Conservation (phyloP, 2,329 filamentous ascomycete species). For the Aspergillus fumigatiaffinis region DNA sequence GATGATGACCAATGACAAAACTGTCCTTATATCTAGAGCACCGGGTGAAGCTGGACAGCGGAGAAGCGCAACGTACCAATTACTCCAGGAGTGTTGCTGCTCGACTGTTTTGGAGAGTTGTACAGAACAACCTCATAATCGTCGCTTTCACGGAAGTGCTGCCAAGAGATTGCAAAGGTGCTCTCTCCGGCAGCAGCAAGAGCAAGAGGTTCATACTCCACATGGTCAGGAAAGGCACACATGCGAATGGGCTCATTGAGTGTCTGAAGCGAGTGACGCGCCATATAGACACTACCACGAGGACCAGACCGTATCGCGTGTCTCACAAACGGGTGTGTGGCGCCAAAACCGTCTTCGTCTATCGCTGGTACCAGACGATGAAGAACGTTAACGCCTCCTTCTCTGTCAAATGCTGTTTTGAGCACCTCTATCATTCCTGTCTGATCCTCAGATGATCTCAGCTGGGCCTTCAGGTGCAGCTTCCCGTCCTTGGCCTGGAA, state of each 20-base stretch:
- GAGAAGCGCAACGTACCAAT: slow-evolving; percentile 18
- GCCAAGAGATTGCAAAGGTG: slow-evolving; percentile 39
- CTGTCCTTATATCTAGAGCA: background rate
- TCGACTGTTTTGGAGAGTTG: slow-evolving; percentile 7
- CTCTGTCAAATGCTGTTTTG: slow-evolving; percentile 24
- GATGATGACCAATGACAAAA: background rate
- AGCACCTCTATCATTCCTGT: slow-evolving; percentile 30
- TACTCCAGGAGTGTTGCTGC: slow-evolving; percentile 6
- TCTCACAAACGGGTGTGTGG: slow-evolving; percentile 30
- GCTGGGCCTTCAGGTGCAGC: slow-evolving; percentile 10
- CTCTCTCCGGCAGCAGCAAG: slow-evolving; percentile 20
- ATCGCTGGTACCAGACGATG: slow-evolving; percentile 27
- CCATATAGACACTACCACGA: slow-evolving; percentile 23
- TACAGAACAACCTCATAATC: slow-evolving; percentile 31
- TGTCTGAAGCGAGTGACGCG: slow-evolving; percentile 21
- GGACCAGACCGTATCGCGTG: slow-evolving; percentile 24
- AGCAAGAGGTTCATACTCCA: slow-evolving; percentile 27
- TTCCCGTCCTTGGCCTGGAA: slow-evolving; percentile 18
- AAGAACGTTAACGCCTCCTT: slow-evolving; percentile 27
- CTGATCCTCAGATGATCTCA: slow-evolving; percentile 21
- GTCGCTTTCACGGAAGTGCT: slow-evolving; percentile 17
- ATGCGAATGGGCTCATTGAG: slow-evolving; percentile 14
- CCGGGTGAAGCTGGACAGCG: background rate
- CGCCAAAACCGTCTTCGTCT: slow-evolving; percentile 16
- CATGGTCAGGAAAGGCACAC: slow-evolving; percentile 27